These are phyloP conservation scores for Cercophora newfieldiana DNA, from an alignment of 495 filamentous ascomycete species.

Conservation along the genomic window DNA sequence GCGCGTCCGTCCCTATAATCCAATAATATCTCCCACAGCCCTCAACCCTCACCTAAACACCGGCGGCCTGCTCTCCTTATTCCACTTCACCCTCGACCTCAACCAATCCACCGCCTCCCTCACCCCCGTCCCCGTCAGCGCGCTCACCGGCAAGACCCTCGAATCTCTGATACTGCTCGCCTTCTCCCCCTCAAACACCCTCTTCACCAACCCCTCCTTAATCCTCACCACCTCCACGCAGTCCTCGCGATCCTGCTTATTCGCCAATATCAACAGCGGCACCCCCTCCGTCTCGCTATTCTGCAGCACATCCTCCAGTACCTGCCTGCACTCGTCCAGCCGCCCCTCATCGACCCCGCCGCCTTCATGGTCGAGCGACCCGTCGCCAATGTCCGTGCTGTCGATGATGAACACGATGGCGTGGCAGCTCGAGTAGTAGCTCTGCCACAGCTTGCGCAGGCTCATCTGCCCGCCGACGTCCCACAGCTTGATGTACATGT, in stretches of 20 bases:
- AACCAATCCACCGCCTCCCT: conserved; percentile 96
- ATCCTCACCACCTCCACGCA: conserved; percentile 96
- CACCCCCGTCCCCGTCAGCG: conserved; percentile 87
- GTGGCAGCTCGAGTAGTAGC: conserved; percentile 89
- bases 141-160: conserved; percentile 87
- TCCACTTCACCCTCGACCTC: conserved; percentile 88
- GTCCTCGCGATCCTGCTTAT: conserved; percentile 97
- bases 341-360: conserved; percentile 46
- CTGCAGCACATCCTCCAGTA: conserved; percentile 84
- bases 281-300: conserved; percentile 84
- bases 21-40: too few relatives aligned
- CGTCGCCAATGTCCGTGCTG: conserved; percentile 85
- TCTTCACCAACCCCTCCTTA: conserved; percentile 92
- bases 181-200: conserved; percentile 92
- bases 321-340: conserved; percentile 83
- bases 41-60: conserved; percentile 73
- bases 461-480: conserved; percentile 92
- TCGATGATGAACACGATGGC: conserved; percentile 98
- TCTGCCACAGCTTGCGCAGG: conserved; percentile 90
- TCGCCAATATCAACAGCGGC: conserved; percentile 88
- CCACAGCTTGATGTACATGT: conserved; percentile 98
- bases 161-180: conserved; percentile 82
- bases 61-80: conserved; percentile 86
- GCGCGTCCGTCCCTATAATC: too few relatives aligned
- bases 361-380: conserved; percentile 59